These are phyloP conservation scores for Eucalyptus melliodora DNA, from an alignment of 345 rosid genomes.

Conservation along the genomic window DNA sequence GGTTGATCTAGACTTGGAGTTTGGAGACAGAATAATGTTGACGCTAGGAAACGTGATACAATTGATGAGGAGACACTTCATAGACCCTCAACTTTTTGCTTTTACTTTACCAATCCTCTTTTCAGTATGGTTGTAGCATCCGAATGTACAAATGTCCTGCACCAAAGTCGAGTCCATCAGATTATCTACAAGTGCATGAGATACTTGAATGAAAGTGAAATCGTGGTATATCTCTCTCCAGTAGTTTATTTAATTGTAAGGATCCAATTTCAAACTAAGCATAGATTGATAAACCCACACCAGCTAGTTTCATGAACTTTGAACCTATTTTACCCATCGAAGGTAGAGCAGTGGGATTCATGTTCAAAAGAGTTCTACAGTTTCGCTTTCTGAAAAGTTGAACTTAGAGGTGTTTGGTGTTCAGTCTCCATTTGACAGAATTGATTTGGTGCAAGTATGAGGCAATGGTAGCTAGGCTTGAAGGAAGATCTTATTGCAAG, in stretches of 20 bases:
- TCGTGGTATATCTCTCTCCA: not conserved
- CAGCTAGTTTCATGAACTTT: not conserved
- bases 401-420: not conserved
- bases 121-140: not conserved
- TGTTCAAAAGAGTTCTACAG: not conserved
- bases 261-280: not conserved
- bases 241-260: not conserved
- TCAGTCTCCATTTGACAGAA: not conserved
- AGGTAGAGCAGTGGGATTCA: not conserved
- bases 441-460: not conserved
- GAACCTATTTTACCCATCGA: not conserved
- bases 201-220: not conserved
- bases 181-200: not conserved
- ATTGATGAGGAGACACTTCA: not conserved
- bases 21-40: not conserved
- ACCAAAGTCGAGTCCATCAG: not conserved
- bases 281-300: not conserved
- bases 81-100: not conserved
- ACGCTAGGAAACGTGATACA: not conserved
- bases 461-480: not conserved
- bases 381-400: not conserved
- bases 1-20: not conserved
- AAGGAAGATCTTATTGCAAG: not conserved
- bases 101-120: not conserved
- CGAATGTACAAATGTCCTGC: not conserved